A percentile compares a stretch with the other conserved stretches of the same genome.
Evolutionary conservation across 2,329 filamentous ascomycete genomes (phyloP).

Genomic region (Cladosporium sp.): DNA sequence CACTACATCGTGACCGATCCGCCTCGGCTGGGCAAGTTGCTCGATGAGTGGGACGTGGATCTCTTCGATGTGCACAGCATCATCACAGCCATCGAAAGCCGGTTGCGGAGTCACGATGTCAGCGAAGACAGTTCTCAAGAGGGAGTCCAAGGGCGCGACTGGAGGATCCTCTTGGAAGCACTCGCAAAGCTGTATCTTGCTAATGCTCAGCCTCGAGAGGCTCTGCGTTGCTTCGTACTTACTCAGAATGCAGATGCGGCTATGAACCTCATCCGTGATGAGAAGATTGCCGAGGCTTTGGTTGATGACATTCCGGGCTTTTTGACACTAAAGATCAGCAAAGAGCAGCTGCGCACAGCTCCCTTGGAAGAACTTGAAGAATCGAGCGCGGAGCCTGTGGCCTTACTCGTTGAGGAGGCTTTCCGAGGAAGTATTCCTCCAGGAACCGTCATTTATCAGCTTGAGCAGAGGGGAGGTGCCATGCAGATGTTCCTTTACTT

Average conservation of each 20-base stretch:
- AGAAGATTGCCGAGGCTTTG: constrained; percentile 85
- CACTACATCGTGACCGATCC: constrained; percentile 83
- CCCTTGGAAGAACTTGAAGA: constrained; percentile 69
- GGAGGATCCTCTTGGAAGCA: constrained; percentile 83
- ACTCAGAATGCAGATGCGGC: constrained; percentile 89
- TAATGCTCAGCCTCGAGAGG: constrained; percentile 75
- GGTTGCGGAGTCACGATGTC: constrained; percentile 71
- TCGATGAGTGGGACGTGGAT: constrained; percentile 80
- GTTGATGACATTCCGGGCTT: constrained; percentile 87
- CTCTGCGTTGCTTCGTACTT: constrained; percentile 81
- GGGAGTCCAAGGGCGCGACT: constrained; percentile 67
- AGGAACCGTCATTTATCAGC: constrained; percentile 70
- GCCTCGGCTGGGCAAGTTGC: constrained; percentile 68
- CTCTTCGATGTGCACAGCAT: constrained; percentile 77
- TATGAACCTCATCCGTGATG: constrained; percentile 79
- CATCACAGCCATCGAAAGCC: constrained; percentile 74
- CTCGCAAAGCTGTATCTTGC: constrained; percentile 82
- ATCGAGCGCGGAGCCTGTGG: constrained; percentile 76
- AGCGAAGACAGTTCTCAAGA: constrained; percentile 72
- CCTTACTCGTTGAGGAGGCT: constrained; percentile 83
- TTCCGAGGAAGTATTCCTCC: constrained; percentile 82
- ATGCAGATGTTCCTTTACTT: constrained; percentile 80
- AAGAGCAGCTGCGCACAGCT: constrained; percentile 63
- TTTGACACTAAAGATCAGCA: constrained; percentile 78
- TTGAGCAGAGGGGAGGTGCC: constrained; percentile 57